A percentile compares a stretch with the other conserved stretches of the same genome.
phyloP scores from a whole-genome alignment of 202 grass and related monocot genomes.

The Dendrocalamus latiflorus region DNA sequence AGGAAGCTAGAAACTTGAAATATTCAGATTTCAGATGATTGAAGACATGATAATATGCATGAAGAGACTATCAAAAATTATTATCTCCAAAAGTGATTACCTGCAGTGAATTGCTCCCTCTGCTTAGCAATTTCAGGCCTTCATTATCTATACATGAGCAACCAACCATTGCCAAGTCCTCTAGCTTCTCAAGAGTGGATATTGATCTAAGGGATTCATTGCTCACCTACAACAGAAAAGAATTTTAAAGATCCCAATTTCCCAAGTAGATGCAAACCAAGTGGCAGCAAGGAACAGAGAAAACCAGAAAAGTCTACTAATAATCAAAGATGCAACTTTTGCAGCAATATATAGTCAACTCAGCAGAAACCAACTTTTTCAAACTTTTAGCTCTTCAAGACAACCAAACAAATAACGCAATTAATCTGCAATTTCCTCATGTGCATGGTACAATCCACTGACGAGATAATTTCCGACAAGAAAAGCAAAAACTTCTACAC shows the following conservation, averaged over 20 bases:
- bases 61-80: background rate
- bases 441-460: background rate
- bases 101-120: conserved; percentile 44
- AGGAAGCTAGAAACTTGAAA: background rate
- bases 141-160: conserved; percentile 64
- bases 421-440: background rate
- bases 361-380: background rate
- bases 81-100: conserved; percentile 17
- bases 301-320: background rate
- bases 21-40: background rate
- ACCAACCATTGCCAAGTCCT: conserved; percentile 66
- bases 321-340: background rate
- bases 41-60: background rate
- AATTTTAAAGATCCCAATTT: background rate
- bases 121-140: conserved; percentile 57
- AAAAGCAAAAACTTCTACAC: background rate
- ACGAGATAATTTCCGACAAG: background rate
- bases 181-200: no score
- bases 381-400: background rate
- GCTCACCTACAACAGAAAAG: conserved; percentile 35
- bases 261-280: background rate
- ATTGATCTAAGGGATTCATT: conserved; percentile 74
- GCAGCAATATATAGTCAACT: background rate
- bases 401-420: background rate
- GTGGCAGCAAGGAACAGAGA: background rate